A percentile compares a stretch with the other conserved stretches of the same genome.
Evolutionary conservation across 192 early-diverging fungal genomes (phyloP).

Genomic region (Umbelopsis sp.): DNA sequence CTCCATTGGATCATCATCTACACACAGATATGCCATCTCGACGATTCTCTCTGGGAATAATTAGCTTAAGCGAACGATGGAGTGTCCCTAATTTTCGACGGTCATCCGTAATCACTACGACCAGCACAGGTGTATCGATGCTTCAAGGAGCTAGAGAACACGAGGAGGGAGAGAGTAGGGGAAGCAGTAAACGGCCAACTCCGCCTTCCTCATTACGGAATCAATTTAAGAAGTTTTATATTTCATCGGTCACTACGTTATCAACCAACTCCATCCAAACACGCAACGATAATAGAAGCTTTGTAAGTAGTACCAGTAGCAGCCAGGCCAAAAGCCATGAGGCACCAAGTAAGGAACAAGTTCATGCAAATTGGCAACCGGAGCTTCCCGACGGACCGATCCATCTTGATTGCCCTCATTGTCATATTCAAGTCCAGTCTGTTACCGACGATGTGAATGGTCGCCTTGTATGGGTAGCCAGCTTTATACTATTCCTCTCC

Average conservation of each 20-base stretch:
- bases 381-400: neutral
- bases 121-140: neutral
- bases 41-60: neutral
- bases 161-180: slow-evolving; percentile 3
- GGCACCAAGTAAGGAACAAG: no score
- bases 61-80: neutral
- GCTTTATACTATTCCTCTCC: neutral
- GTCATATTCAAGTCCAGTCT: neutral
- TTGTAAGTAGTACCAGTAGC: neutral
- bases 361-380: neutral
- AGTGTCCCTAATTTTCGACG: neutral
- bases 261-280: neutral
- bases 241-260: neutral
- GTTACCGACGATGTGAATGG: neutral
- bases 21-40: neutral
- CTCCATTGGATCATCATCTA: neutral
- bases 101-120: neutral
- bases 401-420: neutral
- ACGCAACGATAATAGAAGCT: neutral
- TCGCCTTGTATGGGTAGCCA: neutral
- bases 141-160: slow-evolving; percentile 14
- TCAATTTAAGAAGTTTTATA: slow-evolving; percentile 11
- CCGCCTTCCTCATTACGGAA: slow-evolving; percentile 13
- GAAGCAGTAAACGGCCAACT: neutral
- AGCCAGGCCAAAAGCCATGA: neutral